Base-by-base conservation (phyloP, 2,329 filamentous ascomycete genomes). In the Talaromyces sp. region DNA sequence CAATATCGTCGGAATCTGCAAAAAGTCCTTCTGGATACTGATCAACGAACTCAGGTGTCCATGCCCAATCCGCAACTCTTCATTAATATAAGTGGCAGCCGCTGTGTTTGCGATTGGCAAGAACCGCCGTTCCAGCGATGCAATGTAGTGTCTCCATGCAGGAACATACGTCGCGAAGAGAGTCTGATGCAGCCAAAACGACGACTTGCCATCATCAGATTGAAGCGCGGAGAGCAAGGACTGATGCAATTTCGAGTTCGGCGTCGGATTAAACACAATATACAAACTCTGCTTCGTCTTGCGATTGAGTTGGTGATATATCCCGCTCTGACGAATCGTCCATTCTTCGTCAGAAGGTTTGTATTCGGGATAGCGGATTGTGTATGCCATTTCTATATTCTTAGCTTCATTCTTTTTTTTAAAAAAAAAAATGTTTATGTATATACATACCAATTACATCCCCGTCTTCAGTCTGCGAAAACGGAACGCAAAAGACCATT, bases 71-170 rank as follows among this genome's bases (percentile, higher is more conserved):
- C 67, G 47, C 19, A 64, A 40, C 10, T 56, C 61, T 15, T 62
- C 61, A 22, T 70, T 63, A 13, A 73, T 72, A 36, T 67, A 65
- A 34, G 53, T 68, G 63, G 47, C 68, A 8, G 65, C 65, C 1
- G 65, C 67, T 1, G 38, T 58, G 62, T 68, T 29, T 67, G 70
- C 69, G 19, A 74, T 67, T 5, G 68, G 66, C 17, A 75, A 63
- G 15, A 73, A 69, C 6, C 67, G 64, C 2, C 67, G 64, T 58
- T 76, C 73, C 8, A 72, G 63, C 38, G 67, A 65, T 1, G 67
- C 68, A 17, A 77, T 70, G 34, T 73, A 75, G 8, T 70, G 69
- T 27, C 75, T 70, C 74, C 75, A 77, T 19, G 69, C 68, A 8
- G 68, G 68, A 15, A 74, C 68, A 58, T 74, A 77, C 0, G 71